phyloP scores from a whole-genome alignment of 169 alveolate genomes.

The Babesia gibsoni region DNA sequence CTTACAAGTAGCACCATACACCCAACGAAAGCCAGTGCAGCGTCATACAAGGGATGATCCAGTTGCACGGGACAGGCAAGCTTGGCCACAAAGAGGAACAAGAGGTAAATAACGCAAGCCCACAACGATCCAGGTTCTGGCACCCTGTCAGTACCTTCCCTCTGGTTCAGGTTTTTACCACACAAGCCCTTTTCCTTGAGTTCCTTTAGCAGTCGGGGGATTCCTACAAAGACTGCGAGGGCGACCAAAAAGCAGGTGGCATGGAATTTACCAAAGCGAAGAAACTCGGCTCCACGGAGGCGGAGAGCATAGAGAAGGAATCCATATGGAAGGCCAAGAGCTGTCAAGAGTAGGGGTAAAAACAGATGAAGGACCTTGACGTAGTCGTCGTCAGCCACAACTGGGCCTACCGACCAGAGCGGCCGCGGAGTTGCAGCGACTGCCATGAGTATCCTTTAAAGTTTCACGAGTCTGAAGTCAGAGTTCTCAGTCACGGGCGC shows the following conservation, averaged over 20 bases:
- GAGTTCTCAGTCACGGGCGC: too few species aligned
- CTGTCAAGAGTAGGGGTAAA: background rate
- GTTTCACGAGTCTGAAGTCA: too few species aligned
- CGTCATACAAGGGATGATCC: background rate
- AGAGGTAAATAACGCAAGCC: constrained; percentile 46
- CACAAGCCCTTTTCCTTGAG: constrained; percentile 16
- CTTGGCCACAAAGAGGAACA: background rate
- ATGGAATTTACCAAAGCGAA: background rate
- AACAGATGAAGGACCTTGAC: too few species aligned
- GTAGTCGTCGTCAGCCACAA: too few species aligned
- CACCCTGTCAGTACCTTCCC: constrained; percentile 22
- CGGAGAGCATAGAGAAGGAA: background rate
- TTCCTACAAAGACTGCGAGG: background rate
- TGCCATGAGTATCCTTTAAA: too few species aligned
- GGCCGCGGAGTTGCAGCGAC: too few species aligned
- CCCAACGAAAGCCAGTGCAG: constrained; percentile 7
- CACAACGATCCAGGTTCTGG: constrained; percentile 63
- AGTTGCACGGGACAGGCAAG: background rate
- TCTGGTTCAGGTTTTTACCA: constrained; percentile 10
- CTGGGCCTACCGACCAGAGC: too few species aligned
- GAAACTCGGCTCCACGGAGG: background rate
- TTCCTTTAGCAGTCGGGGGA: background rate
- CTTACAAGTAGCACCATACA: constrained; percentile 53
- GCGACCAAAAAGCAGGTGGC: constrained; percentile 27
- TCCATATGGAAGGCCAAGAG: constrained; percentile 7